phyloP scores from a whole-genome alignment of 495 filamentous ascomycete genomes.

The Polyplosphaeria fusca region DNA sequence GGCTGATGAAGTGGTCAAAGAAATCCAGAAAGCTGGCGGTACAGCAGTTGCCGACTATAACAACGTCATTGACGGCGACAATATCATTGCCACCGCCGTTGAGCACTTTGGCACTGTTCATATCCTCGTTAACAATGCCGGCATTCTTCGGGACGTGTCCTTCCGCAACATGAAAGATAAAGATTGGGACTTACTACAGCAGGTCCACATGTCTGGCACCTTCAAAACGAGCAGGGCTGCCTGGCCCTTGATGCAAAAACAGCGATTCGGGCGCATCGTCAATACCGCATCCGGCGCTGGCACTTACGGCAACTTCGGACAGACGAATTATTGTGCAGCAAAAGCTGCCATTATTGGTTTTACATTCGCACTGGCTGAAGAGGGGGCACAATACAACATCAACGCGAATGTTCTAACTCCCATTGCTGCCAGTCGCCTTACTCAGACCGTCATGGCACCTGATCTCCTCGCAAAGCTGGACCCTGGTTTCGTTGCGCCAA shows the following conservation, averaged over 20 bases:
- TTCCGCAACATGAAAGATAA: slow-evolving; percentile 97
- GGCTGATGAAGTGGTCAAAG: slow-evolving; percentile 84
- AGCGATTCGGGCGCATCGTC: slow-evolving; percentile 95
- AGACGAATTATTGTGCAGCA: slow-evolving; percentile 95
- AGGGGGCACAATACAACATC: slow-evolving; percentile 97
- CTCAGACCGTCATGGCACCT: slow-evolving; percentile 88
- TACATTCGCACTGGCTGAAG: slow-evolving; percentile 84
- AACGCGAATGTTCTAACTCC: slow-evolving; percentile 97
- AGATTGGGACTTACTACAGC: slow-evolving; percentile 87
- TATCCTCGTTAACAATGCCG: slow-evolving; percentile 94
- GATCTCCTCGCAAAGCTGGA: slow-evolving; percentile 99
- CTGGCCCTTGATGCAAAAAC: slow-evolving; percentile 96
- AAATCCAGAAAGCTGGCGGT: slow-evolving; percentile 86
- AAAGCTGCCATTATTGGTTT: slow-evolving; percentile 95
- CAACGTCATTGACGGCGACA: slow-evolving; percentile 89
- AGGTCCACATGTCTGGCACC: slow-evolving; percentile 89
- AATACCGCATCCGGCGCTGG: slow-evolving; percentile 96
- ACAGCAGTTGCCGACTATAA: slow-evolving; percentile 92
- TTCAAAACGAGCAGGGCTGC: slow-evolving; percentile 97
- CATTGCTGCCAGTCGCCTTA: slow-evolving; percentile 97
- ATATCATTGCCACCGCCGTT: slow-evolving; percentile 86
- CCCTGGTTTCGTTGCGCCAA: slow-evolving; percentile 94
- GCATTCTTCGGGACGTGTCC: slow-evolving; percentile 95
- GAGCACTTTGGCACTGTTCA: slow-evolving; percentile 93
- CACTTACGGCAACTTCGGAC: slow-evolving; percentile 98